Evolutionary conservation across 805 yeast genomes (phyloP), one percentile per base, ranked within the genome.

Genomic region (Yamadazyma scolyti): DNA sequence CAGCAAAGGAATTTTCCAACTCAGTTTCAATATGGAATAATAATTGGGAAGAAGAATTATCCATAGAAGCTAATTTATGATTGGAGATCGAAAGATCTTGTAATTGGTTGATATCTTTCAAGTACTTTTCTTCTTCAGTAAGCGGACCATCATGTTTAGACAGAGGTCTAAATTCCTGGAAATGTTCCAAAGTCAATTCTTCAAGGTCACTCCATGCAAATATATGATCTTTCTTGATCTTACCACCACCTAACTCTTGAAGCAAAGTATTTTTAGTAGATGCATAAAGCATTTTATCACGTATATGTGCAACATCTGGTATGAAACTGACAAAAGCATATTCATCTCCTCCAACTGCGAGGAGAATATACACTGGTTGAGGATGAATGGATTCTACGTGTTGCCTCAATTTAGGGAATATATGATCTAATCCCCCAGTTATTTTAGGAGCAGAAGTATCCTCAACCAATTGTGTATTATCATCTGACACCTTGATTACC

Each of bases 201-300:
- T 64, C 71, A 23, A 68, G 46, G 19, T 72, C 77, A 24, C 82
- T 78, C 58, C 81, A 65, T 6, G 81, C 50, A 28, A 69, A 61
- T 2, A 50, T 36, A 30, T 56, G 46, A 22, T 39, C 47, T 33
- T 71, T 69, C 23, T 62, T 49, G 54, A 79, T 73, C 32, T 61
- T 58, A 34, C 69, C 71, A 4, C 73, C 71, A 6, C 96, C 96
- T 23, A 90, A 65, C 40, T 82, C 80, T 44, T 83, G 76, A 34
- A 84, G 60, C 21, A 93, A 57, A 1, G 93, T 77, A 53, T 77
- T 82, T 39, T 86, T 86, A 8, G 94, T 79, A 2, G 96, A 85
- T 4, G 97, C 97, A 54, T 89, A 93, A 28, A 93, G 67, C 97
- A 93, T 93, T 55, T 90, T 93, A 34, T 73, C 70, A 36, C 88